Evolutionary conservation across 495 filamentous ascomycete species (phyloP), one percentile per base, ranked within the genome.

Genomic region (Aspergillus wentii): DNA sequence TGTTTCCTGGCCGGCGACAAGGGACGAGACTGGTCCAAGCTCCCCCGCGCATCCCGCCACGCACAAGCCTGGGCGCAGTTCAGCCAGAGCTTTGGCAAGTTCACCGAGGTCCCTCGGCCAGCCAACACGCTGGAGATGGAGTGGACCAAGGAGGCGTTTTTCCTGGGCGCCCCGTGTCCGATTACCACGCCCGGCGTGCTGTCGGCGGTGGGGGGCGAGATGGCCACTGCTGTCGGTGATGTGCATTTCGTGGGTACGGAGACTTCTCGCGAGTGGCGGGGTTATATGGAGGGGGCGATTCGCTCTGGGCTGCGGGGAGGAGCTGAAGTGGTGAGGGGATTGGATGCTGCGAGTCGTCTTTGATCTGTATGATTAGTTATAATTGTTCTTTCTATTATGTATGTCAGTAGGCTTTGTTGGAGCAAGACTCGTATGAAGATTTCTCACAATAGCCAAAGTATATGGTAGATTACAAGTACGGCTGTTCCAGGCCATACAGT

Each of bases 271-370:
- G 51, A 52, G 28, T 74, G 66, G 67, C 62, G 48, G 41, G 70
- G 70, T 1, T 70, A 64, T 49, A 71, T 74, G 67, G 69, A 72
- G 40, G 69, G 70, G 0, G 70, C 68, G 1, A 37, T 71, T 16
- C 21, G 48, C 17, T 52, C 48, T 30, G 68, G 68, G 0, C 32
- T 47, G 6, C 54, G 59, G 34, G 69, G 53, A 0, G 66, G 61
- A 2, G 40, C 33, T 20, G 69, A 74, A 40, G 55, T 69, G 3
- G 38, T 54, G 22, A 11, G 22, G n/a, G n/a, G n/a, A n/a, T n/a
- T n/a, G n/a, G n/a, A n/a, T n/a, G n/a, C n/a, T n/a, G n/a, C n/a
- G n/a, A n/a, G n/a, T n/a, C n/a, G n/a, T n/a, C n/a, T n/a, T n/a
- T n/a, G n/a, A n/a, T n/a, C n/a, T n/a, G n/a, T n/a, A n/a, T n/a